phyloP scores from a whole-genome alignment of 768 basidiomycete genomes.

The Boletus vermiculosoides region DNA sequence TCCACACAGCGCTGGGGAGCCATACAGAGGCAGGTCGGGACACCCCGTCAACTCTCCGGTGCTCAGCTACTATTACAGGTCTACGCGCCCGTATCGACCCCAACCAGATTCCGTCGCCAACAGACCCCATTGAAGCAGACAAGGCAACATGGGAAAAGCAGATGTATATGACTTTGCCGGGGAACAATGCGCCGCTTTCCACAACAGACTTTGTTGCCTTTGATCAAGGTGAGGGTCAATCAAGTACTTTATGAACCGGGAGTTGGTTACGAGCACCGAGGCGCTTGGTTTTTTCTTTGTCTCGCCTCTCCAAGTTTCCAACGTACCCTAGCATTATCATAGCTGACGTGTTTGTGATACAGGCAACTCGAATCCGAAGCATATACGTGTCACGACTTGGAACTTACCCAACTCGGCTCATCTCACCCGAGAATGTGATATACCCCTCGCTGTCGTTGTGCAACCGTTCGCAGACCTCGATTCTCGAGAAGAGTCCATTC shows the following conservation, averaged over 20 bases:
- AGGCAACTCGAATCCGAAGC: constrained; percentile 92
- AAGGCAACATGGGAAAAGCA: constrained; percentile 74
- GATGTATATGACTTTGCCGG: constrained; percentile 61
- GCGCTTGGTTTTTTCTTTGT: not conserved
- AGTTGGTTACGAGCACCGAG: not conserved
- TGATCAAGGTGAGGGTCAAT: constrained; percentile 68
- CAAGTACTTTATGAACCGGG: not conserved
- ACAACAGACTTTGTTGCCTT: constrained; percentile 86
- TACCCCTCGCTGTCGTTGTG: constrained; percentile 82
- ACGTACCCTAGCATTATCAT: not conserved
- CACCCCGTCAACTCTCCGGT: not conserved
- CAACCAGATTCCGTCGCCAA: constrained; percentile 88
- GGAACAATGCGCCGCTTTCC: constrained; percentile 71
- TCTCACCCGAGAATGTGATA: constrained; percentile 74
- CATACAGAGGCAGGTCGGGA: constrained; percentile 40
- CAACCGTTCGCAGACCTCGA: constrained; percentile 90
- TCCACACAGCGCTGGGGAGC: constrained; percentile 56
- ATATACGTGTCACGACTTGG: constrained; percentile 87
- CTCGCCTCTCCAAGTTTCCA: not conserved
- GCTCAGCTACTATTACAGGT: constrained; percentile 42
- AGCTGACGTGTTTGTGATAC: constrained; percentile 15
- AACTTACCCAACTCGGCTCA: constrained; percentile 78
- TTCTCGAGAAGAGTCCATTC: constrained; percentile 74
- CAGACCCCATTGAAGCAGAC: constrained; percentile 76
- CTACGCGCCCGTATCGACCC: constrained; percentile 83